Evolutionary conservation across 2,329 filamentous ascomycete species (phyloP), one percentile per base, ranked within the genome.

Genomic region (Ceratocystis alfenasii): DNA sequence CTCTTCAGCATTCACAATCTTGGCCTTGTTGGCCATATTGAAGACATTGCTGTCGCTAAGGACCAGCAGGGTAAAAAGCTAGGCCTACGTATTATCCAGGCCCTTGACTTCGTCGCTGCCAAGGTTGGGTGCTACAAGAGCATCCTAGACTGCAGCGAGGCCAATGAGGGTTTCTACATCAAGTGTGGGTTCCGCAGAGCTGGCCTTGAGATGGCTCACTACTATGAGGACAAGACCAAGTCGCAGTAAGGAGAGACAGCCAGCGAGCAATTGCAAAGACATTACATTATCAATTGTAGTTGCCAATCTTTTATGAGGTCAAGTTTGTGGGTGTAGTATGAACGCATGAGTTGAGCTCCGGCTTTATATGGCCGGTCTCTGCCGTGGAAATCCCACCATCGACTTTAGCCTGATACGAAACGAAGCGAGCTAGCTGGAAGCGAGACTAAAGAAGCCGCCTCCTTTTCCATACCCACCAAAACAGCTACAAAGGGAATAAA

Each of bases 1-100:
- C 46, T 30, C 33, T 46, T 70, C 70, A 88, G 86, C 75, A 92
- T 94, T 71, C 89, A 93, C 75, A 84, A 83, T 71, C 82, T 94
- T 57, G 89, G 89, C 63, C 78, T 87, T 25, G 93, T 96, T 30
- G 94, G 93, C 12, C 94, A 97, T 77, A 96, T 97, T 76, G 94
- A 97, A 76, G 94, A 99, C 74, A 96, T 99, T 74, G 92, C 93
- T 20, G 92, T 99, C 46, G 86, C 89, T 70, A 91, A 92, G 77
- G 89, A 95, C 72, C 91, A 97, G 78, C 94, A 97, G 77, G 94
- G 94, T 71, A 96, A 97, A 84, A 96, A 96, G 78, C 81, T 97
- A 55, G 94, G 94, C 3, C 79, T 96, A 73, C 84, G 90, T 70
- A 87, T 97, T 70, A 97, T 97, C 72, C 90, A 97, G 78, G 91